These are phyloP conservation scores for Boletellus ananiceps DNA, from an alignment of 768 basidiomycete species.

Conservation along the genomic window DNA sequence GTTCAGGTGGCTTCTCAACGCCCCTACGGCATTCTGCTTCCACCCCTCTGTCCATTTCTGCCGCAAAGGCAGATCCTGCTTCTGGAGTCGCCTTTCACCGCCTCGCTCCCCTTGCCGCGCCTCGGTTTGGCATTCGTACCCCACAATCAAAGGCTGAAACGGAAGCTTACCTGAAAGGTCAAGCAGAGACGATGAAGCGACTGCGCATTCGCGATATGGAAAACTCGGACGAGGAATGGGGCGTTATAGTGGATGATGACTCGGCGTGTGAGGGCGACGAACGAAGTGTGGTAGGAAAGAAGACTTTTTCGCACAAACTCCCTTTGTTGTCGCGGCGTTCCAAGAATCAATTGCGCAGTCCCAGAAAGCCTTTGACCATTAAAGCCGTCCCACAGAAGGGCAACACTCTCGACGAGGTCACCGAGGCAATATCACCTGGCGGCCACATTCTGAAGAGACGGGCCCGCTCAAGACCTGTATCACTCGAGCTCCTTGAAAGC, in stretches of 20 bases:
- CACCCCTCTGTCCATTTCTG: constrained; percentile 37
- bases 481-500: constrained; percentile 57
- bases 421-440: constrained; percentile 68
- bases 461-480: constrained; percentile 68
- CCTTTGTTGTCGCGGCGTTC: constrained; percentile 24
- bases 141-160: constrained; percentile 36
- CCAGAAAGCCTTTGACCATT: constrained; percentile 22
- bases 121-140: constrained; percentile 25
- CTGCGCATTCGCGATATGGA: constrained; percentile 56
- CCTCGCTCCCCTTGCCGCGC: constrained; percentile 32
- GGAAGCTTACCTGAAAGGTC: constrained; percentile 39
- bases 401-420: constrained; percentile 52
- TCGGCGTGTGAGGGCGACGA: constrained; percentile 50
- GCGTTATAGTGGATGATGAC: constrained; percentile 40
- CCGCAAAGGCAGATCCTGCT: constrained; percentile 29
- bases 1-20: constrained; percentile 48
- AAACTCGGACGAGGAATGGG: constrained; percentile 43
- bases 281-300: constrained; percentile 32
- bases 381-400: constrained; percentile 35
- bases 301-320: constrained; percentile 30
- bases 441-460: constrained; percentile 74
- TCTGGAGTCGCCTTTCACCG: constrained; percentile 34
- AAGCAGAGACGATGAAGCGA: constrained; percentile 62
- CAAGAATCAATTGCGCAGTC: constrained; percentile 27
- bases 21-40: constrained; percentile 48